phyloP scores from a whole-genome alignment of 2,329 filamentous ascomycete genomes.

The Ophiobolus disseminans region DNA sequence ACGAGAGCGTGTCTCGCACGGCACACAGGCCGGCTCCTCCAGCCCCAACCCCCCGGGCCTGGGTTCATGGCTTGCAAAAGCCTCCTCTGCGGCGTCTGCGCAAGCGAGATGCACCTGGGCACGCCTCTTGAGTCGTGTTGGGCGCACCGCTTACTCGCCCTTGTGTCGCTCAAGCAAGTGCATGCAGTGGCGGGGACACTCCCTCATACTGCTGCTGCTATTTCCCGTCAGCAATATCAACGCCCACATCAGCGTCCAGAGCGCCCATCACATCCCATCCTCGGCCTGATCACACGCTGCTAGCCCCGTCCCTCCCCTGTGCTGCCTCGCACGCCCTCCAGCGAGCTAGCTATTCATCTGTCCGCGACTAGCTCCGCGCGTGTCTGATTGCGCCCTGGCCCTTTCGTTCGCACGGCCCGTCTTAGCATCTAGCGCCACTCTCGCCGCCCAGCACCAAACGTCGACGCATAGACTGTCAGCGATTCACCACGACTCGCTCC shows the following conservation, averaged over 20 bases:
- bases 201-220: not conserved
- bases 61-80: constrained; percentile 34
- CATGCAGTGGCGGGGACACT: not conserved
- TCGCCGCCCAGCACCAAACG: constrained; percentile 40
- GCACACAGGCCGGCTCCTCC: constrained; percentile 23
- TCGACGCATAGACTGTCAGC: constrained; percentile 41
- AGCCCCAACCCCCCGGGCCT: constrained; percentile 30
- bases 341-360: not conserved
- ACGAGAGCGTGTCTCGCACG: constrained; percentile 23
- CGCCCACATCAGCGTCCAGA: not conserved
- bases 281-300: no score
- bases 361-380: constrained; percentile 25
- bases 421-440: constrained; percentile 33
- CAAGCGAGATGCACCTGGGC: constrained; percentile 38
- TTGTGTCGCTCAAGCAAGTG: constrained; percentile 21
- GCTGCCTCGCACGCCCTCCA: no score
- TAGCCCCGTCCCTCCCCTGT: not conserved
- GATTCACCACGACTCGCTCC: constrained; percentile 33
- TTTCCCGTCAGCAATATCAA: not conserved
- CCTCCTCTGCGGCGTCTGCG: constrained; percentile 20
- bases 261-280: not conserved
- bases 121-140: constrained; percentile 22
- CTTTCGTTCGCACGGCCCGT: constrained; percentile 38
- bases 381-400: constrained; percentile 31
- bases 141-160: constrained; percentile 25